phyloP scores from a whole-genome alignment of 768 basidiomycete species.

The Chlorophyllum brunneum region DNA sequence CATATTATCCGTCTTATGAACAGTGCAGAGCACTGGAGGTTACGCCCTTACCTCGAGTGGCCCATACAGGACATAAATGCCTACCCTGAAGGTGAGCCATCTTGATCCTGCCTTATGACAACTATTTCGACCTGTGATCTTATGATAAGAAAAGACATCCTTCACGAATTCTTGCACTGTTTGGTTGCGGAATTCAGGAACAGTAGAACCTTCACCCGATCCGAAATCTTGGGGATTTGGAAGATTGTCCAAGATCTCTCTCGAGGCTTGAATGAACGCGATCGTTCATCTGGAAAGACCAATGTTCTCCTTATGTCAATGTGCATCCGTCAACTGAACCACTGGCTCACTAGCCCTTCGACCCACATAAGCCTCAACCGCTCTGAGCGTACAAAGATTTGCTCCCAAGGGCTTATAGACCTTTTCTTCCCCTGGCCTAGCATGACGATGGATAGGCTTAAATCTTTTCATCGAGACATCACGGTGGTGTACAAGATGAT shows the following conservation, averaged over 20 bases:
- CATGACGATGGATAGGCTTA: conserved; percentile 2
- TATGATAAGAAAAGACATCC: background rate
- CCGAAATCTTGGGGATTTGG: conserved; percentile 5
- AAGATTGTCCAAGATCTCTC: conserved; percentile 5
- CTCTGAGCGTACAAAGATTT: background rate
- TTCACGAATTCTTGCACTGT: background rate
- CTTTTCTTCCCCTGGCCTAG: conserved; percentile 6
- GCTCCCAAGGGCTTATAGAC: conserved; percentile 4
- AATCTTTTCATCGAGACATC: background rate
- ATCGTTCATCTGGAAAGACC: background rate
- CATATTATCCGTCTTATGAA: conserved; percentile 4
- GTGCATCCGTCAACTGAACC: background rate
- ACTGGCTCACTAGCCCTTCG: conserved; percentile 2
- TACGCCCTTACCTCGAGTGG: conserved; percentile 5
- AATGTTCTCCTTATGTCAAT: background rate
- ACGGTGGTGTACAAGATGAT: background rate
- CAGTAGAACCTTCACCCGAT: background rate
- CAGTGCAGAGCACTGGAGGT: background rate
- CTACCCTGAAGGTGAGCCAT: conserved; percentile 1
- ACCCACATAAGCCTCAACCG: conserved; percentile 4
- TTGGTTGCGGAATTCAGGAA: background rate
- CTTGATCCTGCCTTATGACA: background rate
- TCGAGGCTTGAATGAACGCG: conserved; percentile 1
- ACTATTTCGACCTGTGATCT: background rate
- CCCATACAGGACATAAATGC: background rate